Evolutionary conservation across 331 rosid species (phyloP).

Genomic region (Ulmus americana): DNA sequence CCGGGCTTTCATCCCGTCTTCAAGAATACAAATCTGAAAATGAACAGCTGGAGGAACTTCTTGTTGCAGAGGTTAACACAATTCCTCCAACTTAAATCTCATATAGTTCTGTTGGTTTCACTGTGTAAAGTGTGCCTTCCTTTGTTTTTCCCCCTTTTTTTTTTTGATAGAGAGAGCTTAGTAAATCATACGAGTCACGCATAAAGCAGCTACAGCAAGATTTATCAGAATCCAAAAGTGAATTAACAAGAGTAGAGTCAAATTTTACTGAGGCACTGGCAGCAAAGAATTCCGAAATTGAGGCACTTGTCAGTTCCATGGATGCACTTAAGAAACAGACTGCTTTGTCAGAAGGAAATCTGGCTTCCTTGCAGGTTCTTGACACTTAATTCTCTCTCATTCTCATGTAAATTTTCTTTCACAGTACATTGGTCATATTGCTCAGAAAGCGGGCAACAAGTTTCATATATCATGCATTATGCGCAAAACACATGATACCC

Average conservation of each 20-base stretch:
- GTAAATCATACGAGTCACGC: conserved; percentile 79
- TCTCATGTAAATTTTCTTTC: neutral
- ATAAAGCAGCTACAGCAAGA: conserved; percentile 74
- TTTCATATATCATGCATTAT: too few relatives aligned
- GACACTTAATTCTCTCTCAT: conserved; percentile 7
- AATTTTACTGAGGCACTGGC: conserved; percentile 87
- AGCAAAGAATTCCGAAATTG: conserved; percentile 88
- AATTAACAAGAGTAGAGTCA: conserved; percentile 74
- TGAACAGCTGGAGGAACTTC: conserved; percentile 98
- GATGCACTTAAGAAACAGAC: conserved; percentile 83
- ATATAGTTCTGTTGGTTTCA: conserved; percentile 2
- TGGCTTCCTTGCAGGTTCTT: conserved; percentile 82
- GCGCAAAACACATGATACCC: too few relatives aligned
- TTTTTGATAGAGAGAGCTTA: conserved; percentile 75
- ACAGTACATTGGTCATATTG: neutral
- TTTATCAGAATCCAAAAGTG: conserved; percentile 67
- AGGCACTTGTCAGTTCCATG: conserved; percentile 69
- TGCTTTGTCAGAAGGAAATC: conserved; percentile 83
- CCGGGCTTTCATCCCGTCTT: conserved; percentile 91
- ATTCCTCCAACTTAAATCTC: conserved; percentile 14
- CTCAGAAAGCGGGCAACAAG: neutral
- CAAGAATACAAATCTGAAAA: conserved; percentile 95
- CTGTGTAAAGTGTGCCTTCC: conserved; percentile 9
- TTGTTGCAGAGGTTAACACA: conserved; percentile 70
- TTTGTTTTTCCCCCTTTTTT: conserved; percentile 8